Base-by-base conservation (phyloP, 495 filamentous ascomycete genomes). In the Talaromyces ruber region DNA sequence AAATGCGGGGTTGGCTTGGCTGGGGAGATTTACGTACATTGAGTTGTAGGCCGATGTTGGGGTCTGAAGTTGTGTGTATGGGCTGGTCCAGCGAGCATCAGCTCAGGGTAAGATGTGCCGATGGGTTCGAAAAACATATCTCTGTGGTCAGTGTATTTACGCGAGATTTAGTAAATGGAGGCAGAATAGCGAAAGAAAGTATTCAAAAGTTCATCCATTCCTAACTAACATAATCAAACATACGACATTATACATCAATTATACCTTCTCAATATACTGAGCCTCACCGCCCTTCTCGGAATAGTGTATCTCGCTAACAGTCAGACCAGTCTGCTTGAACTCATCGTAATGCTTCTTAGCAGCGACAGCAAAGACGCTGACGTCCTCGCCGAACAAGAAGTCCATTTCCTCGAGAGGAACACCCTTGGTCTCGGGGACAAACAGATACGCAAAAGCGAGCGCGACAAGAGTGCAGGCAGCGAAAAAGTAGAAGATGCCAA, bases 401-500 rank as follows among this genome's bases (percentile, higher is more conserved):
- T 80, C 74, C 75, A 79, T 79, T 59, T 80, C 77, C 62, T 81
- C 79, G 7, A 81, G 66, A 60, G 72, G 71, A 43, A 75, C 65
- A 0, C 82, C 81, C 6, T 79, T 81, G 0, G 85, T 90, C 72
- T 89, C 87, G 2, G 85, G 86, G 0, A 88, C 76, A 43, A 78
- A 82, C 61, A 86, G 79, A 70, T 75, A 85, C 5, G 84, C 83
- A 77, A 81, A 82, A 1, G 79, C 14, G 0, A 79, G 79, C 32
- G 80, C 82, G 14, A 72, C 53, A 2, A 75, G 54, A 61, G 74
- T 72, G 3, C 70, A 66, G 3, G 56, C 57, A 1, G 66, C 75
- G 59, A 77, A 77, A 66, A 80, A 76, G 28, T 75, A 66, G 63
- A 74, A 80, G 1, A 82, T 84, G 1, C 84, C 84, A 22, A 77